Evolutionary conservation across 495 filamentous ascomycete species (phyloP), one percentile per base, ranked within the genome.

Genomic region (Rhypophila decipiens): DNA sequence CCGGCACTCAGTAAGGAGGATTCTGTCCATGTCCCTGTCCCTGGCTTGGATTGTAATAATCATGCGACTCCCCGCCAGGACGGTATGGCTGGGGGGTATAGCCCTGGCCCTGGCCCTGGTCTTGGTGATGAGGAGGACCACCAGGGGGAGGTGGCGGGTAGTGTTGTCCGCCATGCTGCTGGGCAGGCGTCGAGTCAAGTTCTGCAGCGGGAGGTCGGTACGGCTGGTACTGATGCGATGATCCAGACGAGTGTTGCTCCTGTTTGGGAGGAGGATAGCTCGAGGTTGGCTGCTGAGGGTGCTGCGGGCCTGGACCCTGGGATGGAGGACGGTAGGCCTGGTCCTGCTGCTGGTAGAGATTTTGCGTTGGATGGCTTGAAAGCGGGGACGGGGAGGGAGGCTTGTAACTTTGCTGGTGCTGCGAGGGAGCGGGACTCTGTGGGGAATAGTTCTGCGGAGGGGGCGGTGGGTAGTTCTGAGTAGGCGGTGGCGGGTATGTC

Each of bases 1-100:
- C 27, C 27, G 7, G 7, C 27, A 7, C 27, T 31, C 7, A 31
- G 27, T 31, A 31, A 10, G 22, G 44, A 7, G 50, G 53, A 35
- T 56, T 59, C 17, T 53, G 49, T 9, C 53, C 50, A 37, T 58
- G 27, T 3, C 12, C 44, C 18, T 57, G 55, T 23, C 33, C 27
- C 23, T 47, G 44, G 21, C 23, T 23, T 18, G 27, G 39, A 10
- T n/a, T n/a, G n/a, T 43, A 38, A 22, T 35, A 1, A 7, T 23
- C 27, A 23, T 21, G 23, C 5, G 35, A 22, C 36, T 47, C 35
- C 20, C 23, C 20, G 17, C n/a, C 11, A 9, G 23, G 49, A 12
- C 24, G 24, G 13, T 51, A 38, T 33, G 48, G 47, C 24, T 41
- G 36, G 20, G 46, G 47, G 34, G 48, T 45, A 2, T 55, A 42